Percentiles rank a stretch among this genome's conserved stretches.
These are phyloP conservation scores for Phytopythium mirpurense DNA, from an alignment of 352 stramenopile genomes.

Conservation along the genomic window DNA sequence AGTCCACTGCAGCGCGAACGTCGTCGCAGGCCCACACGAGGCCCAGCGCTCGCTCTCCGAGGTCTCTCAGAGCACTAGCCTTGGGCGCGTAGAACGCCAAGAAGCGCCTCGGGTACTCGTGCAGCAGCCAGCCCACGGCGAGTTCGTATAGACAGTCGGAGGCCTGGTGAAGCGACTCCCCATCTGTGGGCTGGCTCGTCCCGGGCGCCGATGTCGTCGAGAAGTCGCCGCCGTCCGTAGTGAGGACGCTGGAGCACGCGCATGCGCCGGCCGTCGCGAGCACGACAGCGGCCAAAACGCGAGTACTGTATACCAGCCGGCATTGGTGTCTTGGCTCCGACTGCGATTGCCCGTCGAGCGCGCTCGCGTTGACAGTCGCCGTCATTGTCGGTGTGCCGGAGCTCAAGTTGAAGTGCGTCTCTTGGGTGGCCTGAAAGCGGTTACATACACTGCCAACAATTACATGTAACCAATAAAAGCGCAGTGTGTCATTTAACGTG, in stretches of 20 bases:
- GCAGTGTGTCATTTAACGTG: no score
- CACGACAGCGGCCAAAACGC: neutral
- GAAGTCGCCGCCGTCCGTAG: neutral
- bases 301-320: neutral
- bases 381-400: no score
- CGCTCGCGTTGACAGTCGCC: neutral
- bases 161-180: neutral
- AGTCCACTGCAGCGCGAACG: constrained; percentile 9
- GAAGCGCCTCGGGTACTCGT: constrained; percentile 15
- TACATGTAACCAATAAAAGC: no score
- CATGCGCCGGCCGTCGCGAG: neutral
- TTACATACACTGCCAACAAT: no score
- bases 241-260: neutral
- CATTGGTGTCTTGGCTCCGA: neutral
- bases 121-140: neutral
- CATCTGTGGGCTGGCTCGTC: neutral
- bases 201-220: neutral
- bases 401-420: neutral
- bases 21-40: constrained; percentile 1
- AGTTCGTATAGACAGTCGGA: neutral
- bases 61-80: neutral
- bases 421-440: no score
- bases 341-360: neutral
- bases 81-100: constrained; percentile 14
- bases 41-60: neutral